Percentiles rank a stretch among this genome's conserved stretches.
Evolutionary conservation across 805 yeast species (phyloP).

Genomic region (Nematodospora valgi): DNA sequence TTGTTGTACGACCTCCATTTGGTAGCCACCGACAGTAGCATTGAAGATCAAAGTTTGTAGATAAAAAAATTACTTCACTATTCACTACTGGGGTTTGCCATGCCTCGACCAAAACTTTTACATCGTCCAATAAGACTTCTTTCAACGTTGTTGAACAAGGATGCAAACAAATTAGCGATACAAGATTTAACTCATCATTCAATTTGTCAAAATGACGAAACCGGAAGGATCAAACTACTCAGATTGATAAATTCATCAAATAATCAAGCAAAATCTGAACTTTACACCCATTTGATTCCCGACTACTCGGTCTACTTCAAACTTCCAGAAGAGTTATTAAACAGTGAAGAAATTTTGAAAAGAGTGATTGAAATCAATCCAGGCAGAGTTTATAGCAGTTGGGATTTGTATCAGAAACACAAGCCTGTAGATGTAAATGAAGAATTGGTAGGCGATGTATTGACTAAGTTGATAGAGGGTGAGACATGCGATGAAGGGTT

Average conservation of each 20-base stretch:
- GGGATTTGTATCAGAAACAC: conserved; percentile 36
- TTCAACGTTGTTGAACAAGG: conserved; percentile 7
- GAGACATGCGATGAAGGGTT: conserved; percentile 11
- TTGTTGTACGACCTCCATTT: too few relatives aligned
- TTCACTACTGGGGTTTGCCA: too few relatives aligned
- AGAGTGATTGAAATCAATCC: conserved; percentile 43
- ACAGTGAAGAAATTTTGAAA: conserved; percentile 12
- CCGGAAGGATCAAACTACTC: conserved; percentile 11
- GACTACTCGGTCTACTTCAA: conserved; percentile 29
- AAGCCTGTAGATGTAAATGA: conserved; percentile 11
- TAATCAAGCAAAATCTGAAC: conserved; percentile 12
- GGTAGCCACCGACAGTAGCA: too few relatives aligned
- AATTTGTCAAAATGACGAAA: conserved; percentile 8
- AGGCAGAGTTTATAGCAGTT: conserved; percentile 49
- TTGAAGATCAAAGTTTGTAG: too few relatives aligned
- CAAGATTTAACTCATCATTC: conserved; percentile 4
- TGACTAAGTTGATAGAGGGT: conserved; percentile 6
- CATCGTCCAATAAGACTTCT: neutral
- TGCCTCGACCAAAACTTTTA: neutral
- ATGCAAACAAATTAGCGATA: conserved; percentile 6
- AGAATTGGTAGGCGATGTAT: conserved; percentile 6
- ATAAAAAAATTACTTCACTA: too few relatives aligned
- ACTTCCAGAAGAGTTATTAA: conserved; percentile 15
- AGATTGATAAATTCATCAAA: conserved; percentile 11
- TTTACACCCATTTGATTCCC: conserved; percentile 10